Base-by-base conservation (phyloP, 169 alveolate species). In the Plasmodium gaboni region DNA sequence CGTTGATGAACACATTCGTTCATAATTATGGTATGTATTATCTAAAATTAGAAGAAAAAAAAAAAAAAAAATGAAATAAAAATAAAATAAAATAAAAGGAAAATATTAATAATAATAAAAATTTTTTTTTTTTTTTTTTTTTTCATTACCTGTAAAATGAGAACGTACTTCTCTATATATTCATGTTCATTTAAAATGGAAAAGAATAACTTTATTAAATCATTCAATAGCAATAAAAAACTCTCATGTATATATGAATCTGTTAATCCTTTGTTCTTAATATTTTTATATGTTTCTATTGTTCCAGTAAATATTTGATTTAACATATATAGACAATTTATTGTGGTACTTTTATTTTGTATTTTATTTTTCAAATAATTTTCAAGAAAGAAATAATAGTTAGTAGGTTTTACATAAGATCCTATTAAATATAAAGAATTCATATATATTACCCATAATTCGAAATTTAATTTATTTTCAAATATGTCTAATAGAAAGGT, bases 341-440 rank as follows among this genome's bases (percentile, higher is more conserved):
- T 53, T 2, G 89, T 76, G n/a, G 26, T 55, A n/a, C 65, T 48
- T 44, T 76, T 76, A 7, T 76, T 19, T 1, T 50, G 46, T 51
- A 19, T 61, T 19, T 22, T 42, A 76, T 64, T 48, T 63, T 76
- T 76, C 42, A 76, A 28, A 42, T 64, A 76, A 48, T 76, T 76
- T 63, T 76, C 78, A 46, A 76, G 50, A 68, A 76, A 76, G 17
- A 76, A 76, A 76, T 46, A 76, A 24, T 76, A 76, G 53, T 76
- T 64, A 10, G 78, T 17, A n/a, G 89, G 89, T 6, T 76, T 64
- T 6, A 76, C 89, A 28, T 76, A 76, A n/a, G 89, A 61, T 6
- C 89, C 89, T 32, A 76, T 68, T 22, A 76, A 44, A 57, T 76
- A 76, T 15, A 76, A 57, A 26, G 61, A 76, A 59, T 76, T 76